Base-by-base conservation (phyloP, 2,329 filamentous ascomycete species). In the Endocalyx cinctus region DNA sequence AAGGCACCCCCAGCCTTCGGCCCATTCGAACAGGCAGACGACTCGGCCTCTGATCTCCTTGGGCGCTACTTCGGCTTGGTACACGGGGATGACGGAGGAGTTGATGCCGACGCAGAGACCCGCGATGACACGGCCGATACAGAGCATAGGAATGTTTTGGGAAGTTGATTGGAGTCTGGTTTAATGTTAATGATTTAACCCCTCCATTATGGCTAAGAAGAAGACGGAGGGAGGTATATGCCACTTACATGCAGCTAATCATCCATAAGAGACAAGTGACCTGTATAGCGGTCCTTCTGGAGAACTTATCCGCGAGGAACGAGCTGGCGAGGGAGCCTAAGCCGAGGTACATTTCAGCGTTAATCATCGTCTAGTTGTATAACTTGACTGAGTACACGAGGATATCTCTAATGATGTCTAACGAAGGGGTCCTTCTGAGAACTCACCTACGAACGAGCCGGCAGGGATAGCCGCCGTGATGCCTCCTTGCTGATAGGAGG, bases 381-480 rank as follows among this genome's bases (percentile, higher is more conserved):
- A n/a, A n/a, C n/a, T n/a, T n/a, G n/a, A n/a, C n/a, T n/a, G n/a
- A n/a, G n/a, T n/a, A n/a, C n/a, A n/a, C n/a, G n/a, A n/a, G n/a
- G n/a, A n/a, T n/a, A n/a, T n/a, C n/a, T 23, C 20, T 23, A 8
- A 23, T 23, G 20, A 17, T 29, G 13, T 29, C 27, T n/a, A n/a
- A n/a, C n/a, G n/a, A n/a, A n/a, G n/a, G n/a, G n/a, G n/a, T n/a
- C n/a, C n/a, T n/a, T n/a, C n/a, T n/a, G n/a, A n/a, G n/a, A n/a
- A 38, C 75, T 26, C 30, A 52, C 51, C 83, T 8, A 82, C 57
- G 41, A 84, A 77, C 5, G 81, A 86, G 12, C 84, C 83, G 29
- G 76, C 82, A 12, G 83, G 77, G 82, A 87, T 87, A 2, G 82
- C 66, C 15, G 81, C 81, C 3, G 81, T 84, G 54, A 87, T 86